Percentiles rank a stretch among this genome's conserved stretches.
Evolutionary conservation across 306 rosid genomes (phyloP).

Genomic region (cucumber (Cucumis sativus)): Cucumber_9930_V3 NC_026659.2:30461001-30461500

Average conservation of each 20-base stretch:
- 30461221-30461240: slow-evolving; percentile 58
- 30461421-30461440: too few relatives aligned
- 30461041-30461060: slow-evolving; percentile 51
- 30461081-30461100: slow-evolving; percentile 18
- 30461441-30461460: too few relatives aligned
- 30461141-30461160: slow-evolving; percentile 2
- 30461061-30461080: slow-evolving; percentile 80
- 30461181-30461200: slow-evolving; percentile 46
- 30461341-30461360: too few relatives aligned
- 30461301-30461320: too few relatives aligned
- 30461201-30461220: slow-evolving; percentile 58
- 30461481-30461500: neutral
- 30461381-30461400: too few relatives aligned
- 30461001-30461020: slow-evolving; percentile 10
- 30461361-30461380: too few relatives aligned
- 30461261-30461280: neutral
- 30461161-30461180: slow-evolving; percentile 66
- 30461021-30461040: slow-evolving; percentile 24
- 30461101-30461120: slow-evolving; percentile 1
- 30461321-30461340: too few relatives aligned
- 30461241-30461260: slow-evolving; percentile 95
- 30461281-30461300: too few relatives aligned
- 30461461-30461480: too few relatives aligned
- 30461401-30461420: too few relatives aligned
- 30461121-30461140: neutral